Percentiles rank a stretch among this genome's conserved stretches.
Conservation (phyloP, 75 land plant genomes). For the Pseudotsuga menziesii region DNA sequence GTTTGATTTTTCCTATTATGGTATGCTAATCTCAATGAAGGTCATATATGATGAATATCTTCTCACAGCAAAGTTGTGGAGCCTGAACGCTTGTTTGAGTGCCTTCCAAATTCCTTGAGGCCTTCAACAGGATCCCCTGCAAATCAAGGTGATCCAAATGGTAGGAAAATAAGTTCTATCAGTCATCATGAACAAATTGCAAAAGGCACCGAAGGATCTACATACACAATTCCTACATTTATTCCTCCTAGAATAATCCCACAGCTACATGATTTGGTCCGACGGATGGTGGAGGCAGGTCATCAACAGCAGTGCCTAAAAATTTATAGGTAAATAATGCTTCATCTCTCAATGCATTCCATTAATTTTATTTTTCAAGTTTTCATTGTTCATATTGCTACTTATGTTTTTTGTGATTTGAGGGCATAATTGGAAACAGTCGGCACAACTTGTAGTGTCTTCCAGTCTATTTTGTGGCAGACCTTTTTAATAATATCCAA, state of each 20-base stretch:
- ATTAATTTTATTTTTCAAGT: neutral
- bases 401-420: neutral
- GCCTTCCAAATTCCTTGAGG: conserved; percentile 58
- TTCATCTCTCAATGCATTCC: neutral
- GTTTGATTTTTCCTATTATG: neutral
- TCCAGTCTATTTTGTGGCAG: neutral
- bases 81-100: conserved; percentile 67
- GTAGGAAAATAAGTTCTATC: conserved; percentile 12
- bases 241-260: conserved; percentile 73
- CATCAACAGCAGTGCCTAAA: conserved; percentile 58
- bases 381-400: neutral
- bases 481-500: neutral
- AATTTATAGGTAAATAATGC: conserved; percentile 58
- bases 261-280: conserved; percentile 66
- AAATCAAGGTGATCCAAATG: conserved; percentile 21
- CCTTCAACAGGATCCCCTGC: conserved; percentile 43
- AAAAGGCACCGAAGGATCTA: conserved; percentile 36
- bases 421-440: neutral
- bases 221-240: conserved; percentile 52
- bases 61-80: conserved; percentile 78
- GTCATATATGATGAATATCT: neutral
- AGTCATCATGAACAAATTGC: conserved; percentile 27
- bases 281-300: conserved; percentile 70
- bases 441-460: neutral
- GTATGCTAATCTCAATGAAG: neutral